Conservation (phyloP, 495 filamentous ascomycete genomes). For the Penicillium macrosclerotiorum region DNA sequence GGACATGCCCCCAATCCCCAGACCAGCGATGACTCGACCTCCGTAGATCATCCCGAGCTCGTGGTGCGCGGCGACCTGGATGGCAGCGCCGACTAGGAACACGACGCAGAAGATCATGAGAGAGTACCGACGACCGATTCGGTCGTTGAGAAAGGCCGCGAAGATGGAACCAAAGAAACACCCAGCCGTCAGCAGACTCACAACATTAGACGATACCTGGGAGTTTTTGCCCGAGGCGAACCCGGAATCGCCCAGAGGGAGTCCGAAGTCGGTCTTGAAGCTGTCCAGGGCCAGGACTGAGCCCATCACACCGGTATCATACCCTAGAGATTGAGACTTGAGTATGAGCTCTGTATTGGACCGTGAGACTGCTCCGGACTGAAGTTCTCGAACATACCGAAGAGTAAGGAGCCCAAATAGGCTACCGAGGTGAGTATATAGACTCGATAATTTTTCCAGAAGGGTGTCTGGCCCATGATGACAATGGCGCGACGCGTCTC, state of each 20-base stretch:
- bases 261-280: conserved; percentile 56
- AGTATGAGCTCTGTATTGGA: too few relatives aligned
- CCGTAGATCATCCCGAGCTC: conserved; percentile 37
- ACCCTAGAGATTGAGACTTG: too few relatives aligned
- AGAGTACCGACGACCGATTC: conserved; percentile 56
- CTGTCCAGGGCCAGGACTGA: conserved; percentile 52
- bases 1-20: conserved; percentile 46
- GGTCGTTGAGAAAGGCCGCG: conserved; percentile 57
- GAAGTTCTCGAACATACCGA: conserved; percentile 31
- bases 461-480: conserved; percentile 19
- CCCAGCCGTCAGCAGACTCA: conserved; percentile 62
- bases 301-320: conserved; percentile 61
- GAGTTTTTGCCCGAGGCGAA: conserved; percentile 38
- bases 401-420: conserved; percentile 53
- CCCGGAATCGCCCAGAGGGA: conserved; percentile 28
- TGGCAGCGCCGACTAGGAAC: conserved; percentile 63
- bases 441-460: conserved; percentile 53
- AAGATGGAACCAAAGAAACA: conserved; percentile 67
- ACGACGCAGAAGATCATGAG: conserved; percentile 54
- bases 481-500: background rate
- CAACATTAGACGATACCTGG: conserved; percentile 53
- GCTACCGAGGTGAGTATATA: conserved; percentile 54
- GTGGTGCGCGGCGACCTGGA: conserved; percentile 52
- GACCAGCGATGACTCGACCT: conserved; percentile 42
- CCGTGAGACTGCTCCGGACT: too few relatives aligned